These are phyloP conservation scores for Wickerhamomyces tratensis DNA, from an alignment of 805 yeast genomes.

Conservation along the genomic window DNA sequence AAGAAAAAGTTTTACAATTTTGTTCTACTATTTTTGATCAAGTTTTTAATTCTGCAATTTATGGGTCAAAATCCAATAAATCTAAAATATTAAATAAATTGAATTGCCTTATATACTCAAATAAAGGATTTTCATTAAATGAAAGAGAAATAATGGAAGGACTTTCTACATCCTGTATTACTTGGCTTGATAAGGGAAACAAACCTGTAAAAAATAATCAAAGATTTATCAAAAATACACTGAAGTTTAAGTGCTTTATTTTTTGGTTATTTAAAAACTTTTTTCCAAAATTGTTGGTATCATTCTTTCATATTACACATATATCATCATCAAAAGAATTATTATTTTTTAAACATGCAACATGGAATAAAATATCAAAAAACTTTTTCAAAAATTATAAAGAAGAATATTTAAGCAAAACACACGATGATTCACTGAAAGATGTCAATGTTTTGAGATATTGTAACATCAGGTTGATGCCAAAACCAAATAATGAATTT, in stretches of 20 bases:
- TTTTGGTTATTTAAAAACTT: conserved; percentile 47
- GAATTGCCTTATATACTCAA: conserved; percentile 25
- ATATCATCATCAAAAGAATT: conserved; percentile 29
- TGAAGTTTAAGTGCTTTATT: conserved; percentile 32
- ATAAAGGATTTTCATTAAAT: conserved; percentile 26
- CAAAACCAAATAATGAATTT: conserved; percentile 47
- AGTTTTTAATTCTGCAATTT: conserved; percentile 38
- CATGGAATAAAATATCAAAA: conserved; percentile 40
- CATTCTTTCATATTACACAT: conserved; percentile 64
- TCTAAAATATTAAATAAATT: conserved; percentile 26
- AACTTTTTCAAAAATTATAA: conserved; percentile 35
- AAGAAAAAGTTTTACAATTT: conserved; percentile 30
- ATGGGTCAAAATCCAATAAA: conserved; percentile 47
- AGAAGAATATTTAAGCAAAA: conserved; percentile 22
- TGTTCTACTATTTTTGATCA: conserved; percentile 32
- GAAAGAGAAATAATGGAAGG: conserved; percentile 23
- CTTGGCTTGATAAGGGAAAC: conserved; percentile 35
- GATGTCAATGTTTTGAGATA: neutral
- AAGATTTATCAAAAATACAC: conserved; percentile 29
- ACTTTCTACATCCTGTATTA: conserved; percentile 33
- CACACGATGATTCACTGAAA: neutral
- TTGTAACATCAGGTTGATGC: conserved; percentile 40
- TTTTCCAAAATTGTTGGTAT: conserved; percentile 34
- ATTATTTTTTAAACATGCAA: conserved; percentile 44
- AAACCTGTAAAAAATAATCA: conserved; percentile 23